phyloP scores from a whole-genome alignment of 225 moss, liverwort and hornwort species.

The Antitrichia curtipendula region DNA sequence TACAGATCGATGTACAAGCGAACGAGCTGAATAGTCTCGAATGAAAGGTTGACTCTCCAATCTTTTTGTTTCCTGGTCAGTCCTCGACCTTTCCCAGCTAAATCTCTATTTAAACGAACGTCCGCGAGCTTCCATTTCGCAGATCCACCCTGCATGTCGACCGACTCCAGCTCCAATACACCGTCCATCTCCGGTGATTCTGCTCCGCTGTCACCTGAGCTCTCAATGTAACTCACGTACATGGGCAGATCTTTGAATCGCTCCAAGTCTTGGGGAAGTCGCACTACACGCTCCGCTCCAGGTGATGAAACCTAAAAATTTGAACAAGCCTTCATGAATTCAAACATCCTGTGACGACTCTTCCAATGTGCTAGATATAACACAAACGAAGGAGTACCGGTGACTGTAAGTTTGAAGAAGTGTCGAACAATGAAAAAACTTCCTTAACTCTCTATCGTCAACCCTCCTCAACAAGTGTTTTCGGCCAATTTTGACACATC shows the following conservation, averaged over 20 bases:
- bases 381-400: neutral
- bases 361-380: neutral
- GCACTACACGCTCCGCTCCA: slow-evolving; percentile 87
- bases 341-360: neutral
- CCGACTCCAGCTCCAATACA: slow-evolving; percentile 59
- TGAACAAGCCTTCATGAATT: neutral
- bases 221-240: slow-evolving; percentile 68
- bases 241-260: slow-evolving; percentile 89
- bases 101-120: slow-evolving; percentile 74
- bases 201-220: neutral
- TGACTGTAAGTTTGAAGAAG: neutral
- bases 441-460: neutral
- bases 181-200: slow-evolving; percentile 57
- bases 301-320: slow-evolving; percentile 74
- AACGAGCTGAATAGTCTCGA: slow-evolving; percentile 49
- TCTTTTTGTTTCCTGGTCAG: slow-evolving; percentile 74
- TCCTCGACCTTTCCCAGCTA: slow-evolving; percentile 70
- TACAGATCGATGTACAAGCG: slow-evolving; percentile 80
- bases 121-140: slow-evolving; percentile 85
- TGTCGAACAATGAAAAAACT: neutral
- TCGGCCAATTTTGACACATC: neutral
- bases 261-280: slow-evolving; percentile 66
- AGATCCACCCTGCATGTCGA: slow-evolving; percentile 44
- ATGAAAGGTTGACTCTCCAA: slow-evolving; percentile 64
- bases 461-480: neutral